These are phyloP conservation scores for Naganishia kalamii DNA, from an alignment of 768 basidiomycete species.

Conservation along the genomic window DNA sequence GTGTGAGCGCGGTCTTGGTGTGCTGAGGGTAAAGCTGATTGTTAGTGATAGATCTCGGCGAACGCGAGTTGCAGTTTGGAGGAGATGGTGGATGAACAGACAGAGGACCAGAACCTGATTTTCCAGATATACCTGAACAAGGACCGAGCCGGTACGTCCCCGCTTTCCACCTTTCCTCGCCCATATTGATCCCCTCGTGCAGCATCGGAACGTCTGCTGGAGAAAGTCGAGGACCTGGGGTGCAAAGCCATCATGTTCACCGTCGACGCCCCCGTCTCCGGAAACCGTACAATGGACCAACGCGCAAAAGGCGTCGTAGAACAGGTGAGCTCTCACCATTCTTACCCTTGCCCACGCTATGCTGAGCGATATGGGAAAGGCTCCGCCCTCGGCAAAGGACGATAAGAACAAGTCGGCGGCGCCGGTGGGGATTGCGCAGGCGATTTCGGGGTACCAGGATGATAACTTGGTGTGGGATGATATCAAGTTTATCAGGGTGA, in stretches of 20 bases:
- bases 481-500: slow-evolving; percentile 38
- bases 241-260: slow-evolving; percentile 88
- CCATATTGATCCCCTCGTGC: not conserved
- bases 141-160: slow-evolving; percentile 49
- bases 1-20: slow-evolving; percentile 40
- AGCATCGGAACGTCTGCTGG: slow-evolving; percentile 62
- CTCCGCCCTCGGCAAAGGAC: slow-evolving; percentile 27
- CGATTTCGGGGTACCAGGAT: slow-evolving; percentile 46
- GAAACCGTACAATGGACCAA: slow-evolving; percentile 55
- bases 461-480: slow-evolving; percentile 46
- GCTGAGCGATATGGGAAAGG: not conserved
- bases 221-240: slow-evolving; percentile 63
- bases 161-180: not conserved
- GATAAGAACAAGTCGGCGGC: slow-evolving; percentile 32
- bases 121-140: slow-evolving; percentile 70
- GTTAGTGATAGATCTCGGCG: slow-evolving; percentile 41
- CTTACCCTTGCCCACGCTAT: not conserved
- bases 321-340: not conserved
- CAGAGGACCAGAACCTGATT: slow-evolving; percentile 41
- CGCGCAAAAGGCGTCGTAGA: slow-evolving; percentile 33
- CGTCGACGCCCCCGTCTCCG: slow-evolving; percentile 77
- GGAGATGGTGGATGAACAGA: slow-evolving; percentile 45
- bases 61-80: slow-evolving; percentile 47
- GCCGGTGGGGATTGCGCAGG: slow-evolving; percentile 41
- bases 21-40: not conserved